Evolutionary conservation across 1,284 basidiomycete genomes (phyloP).

Genomic region (Microbotryum intermedium): DNA sequence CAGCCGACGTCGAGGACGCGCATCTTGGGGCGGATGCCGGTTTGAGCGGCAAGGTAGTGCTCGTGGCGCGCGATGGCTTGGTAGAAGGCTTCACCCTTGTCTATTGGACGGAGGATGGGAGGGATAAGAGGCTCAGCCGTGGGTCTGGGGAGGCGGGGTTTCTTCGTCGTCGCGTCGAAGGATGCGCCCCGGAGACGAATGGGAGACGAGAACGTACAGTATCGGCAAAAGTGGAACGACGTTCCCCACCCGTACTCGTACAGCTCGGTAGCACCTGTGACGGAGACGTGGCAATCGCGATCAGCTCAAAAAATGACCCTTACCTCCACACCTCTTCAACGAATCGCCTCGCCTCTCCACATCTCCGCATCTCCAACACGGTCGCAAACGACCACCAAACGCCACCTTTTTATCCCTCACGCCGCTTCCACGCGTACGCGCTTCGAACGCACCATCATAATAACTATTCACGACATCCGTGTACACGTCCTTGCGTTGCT

Average conservation of each 20-base stretch:
- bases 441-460: slow-evolving; percentile 69
- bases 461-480: slow-evolving; percentile 86
- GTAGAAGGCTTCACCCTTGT: slow-evolving; percentile 84
- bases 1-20: slow-evolving; percentile 96
- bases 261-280: slow-evolving; percentile 65
- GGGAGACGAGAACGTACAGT: slow-evolving; percentile 39
- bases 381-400: too few species aligned
- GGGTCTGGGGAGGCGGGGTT: too few species aligned
- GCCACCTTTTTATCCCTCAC: not conserved
- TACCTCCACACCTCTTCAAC: not conserved
- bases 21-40: slow-evolving; percentile 78
- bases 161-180: not conserved
- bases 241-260: slow-evolving; percentile 87
- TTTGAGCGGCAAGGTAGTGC: slow-evolving; percentile 87
- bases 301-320: not conserved
- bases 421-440: not conserved
- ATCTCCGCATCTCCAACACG: too few species aligned
- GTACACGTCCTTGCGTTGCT: slow-evolving; percentile 68
- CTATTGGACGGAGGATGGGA: slow-evolving; percentile 34
- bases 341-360: too few species aligned
- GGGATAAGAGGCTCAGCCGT: too few species aligned
- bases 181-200: not conserved
- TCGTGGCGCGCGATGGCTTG: slow-evolving; percentile 85
- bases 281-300: not conserved
- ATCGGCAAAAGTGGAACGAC: slow-evolving; percentile 94